These are phyloP conservation scores for Penicillium occitanis DNA, from an alignment of 2,329 filamentous ascomycete genomes.

Conservation along the genomic window DNA sequence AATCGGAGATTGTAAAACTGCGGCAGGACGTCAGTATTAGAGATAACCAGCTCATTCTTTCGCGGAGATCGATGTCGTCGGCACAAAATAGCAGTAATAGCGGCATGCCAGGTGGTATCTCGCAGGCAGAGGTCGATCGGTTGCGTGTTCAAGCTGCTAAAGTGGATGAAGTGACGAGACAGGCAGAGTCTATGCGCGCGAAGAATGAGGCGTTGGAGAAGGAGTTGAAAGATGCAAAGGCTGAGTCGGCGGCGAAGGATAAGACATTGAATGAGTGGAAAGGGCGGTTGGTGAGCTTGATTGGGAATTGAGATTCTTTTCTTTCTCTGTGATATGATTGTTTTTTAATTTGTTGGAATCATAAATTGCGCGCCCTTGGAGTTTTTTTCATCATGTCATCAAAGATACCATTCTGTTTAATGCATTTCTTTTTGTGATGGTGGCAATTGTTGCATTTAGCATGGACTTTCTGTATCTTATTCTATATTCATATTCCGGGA, in stretches of 20 bases:
- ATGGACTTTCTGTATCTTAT: background rate
- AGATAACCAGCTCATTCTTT: constrained; percentile 23
- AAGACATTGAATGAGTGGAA: constrained; percentile 22
- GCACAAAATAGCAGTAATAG: background rate
- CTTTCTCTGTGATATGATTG: background rate
- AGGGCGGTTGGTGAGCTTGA: constrained; percentile 20
- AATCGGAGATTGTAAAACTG: constrained; percentile 21
- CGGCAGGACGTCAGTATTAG: constrained; percentile 23
- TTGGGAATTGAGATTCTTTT: constrained; percentile 12
- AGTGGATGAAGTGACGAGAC: constrained; percentile 13
- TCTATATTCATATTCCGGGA: background rate
- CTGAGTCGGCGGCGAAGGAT: constrained; percentile 18
- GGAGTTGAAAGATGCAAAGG: constrained; percentile 17
- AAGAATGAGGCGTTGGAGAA: constrained; percentile 17
- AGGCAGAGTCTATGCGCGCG: constrained; percentile 17
- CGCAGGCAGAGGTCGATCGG: constrained; percentile 20
- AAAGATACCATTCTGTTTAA: constrained; percentile 15
- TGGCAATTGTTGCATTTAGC: background rate
- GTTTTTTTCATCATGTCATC: background rate
- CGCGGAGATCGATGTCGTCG: constrained; percentile 16
- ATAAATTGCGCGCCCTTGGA: background rate
- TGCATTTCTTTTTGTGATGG: constrained; percentile 2
- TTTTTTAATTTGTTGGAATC: background rate
- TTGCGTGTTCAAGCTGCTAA: constrained; percentile 18
- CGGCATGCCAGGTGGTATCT: constrained; percentile 3